phyloP scores from a whole-genome alignment of 164 flowering plant genomes.

The Tinospora cordifolia region DNA sequence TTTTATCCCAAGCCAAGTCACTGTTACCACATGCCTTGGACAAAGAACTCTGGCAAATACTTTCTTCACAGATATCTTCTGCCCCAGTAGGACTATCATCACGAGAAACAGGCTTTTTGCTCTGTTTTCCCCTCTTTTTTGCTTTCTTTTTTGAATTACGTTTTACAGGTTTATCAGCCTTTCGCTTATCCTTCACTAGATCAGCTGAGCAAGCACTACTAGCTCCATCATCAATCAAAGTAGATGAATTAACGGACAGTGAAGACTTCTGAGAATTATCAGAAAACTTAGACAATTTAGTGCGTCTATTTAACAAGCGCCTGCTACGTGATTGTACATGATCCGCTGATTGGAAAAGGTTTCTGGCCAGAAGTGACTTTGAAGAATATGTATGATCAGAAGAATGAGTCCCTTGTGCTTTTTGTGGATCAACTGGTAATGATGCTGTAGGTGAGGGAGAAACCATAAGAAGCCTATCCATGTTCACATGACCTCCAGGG shows the following conservation, averaged over 20 bases:
- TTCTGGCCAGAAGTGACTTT: constrained; percentile 19
- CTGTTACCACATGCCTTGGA: constrained; percentile 19
- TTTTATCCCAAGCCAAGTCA: constrained; percentile 18
- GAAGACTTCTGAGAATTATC: constrained; percentile 11
- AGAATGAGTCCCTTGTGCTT: constrained; percentile 11
- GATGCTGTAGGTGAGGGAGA: constrained; percentile 14
- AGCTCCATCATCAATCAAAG: constrained; percentile 16
- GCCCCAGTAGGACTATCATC: constrained; percentile 12
- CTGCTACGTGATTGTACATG: constrained; percentile 16
- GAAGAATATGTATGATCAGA: constrained; percentile 18
- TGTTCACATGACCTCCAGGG: constrained; percentile 20
- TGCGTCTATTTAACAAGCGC: constrained; percentile 13
- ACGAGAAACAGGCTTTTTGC: constrained; percentile 21
- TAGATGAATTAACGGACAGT: constrained; percentile 17
- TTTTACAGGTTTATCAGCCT: constrained; percentile 20
- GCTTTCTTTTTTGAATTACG: constrained; percentile 31
- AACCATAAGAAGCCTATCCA: constrained; percentile 26
- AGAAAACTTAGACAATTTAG: constrained; percentile 19
- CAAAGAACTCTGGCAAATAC: constrained; percentile 15
- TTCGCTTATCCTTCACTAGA: constrained; percentile 12
- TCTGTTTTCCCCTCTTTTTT: constrained; percentile 36
- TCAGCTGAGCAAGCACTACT: constrained; percentile 19
- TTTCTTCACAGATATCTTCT: constrained; percentile 21
- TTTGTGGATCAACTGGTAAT: constrained; percentile 16
- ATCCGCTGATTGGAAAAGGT: constrained; percentile 21